These are phyloP conservation scores for Chloromonas sp. DNA, from an alignment of 163 green algal species.

Conservation along the genomic window DNA sequence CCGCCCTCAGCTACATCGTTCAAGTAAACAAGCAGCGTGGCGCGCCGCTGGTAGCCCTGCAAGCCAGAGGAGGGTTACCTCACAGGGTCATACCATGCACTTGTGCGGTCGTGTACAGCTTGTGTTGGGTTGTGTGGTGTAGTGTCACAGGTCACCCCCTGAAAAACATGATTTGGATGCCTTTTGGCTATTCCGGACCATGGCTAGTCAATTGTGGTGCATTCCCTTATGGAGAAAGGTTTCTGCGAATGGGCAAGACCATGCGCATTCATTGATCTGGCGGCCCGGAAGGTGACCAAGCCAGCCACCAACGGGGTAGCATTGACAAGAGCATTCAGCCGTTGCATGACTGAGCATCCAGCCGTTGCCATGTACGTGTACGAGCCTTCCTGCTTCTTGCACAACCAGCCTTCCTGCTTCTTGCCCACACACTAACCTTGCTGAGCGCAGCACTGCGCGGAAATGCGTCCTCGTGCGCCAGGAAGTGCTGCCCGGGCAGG, in stretches of 20 bases:
- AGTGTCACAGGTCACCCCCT: background rate
- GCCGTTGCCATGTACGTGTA: too few relatives aligned
- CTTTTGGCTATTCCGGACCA: too few relatives aligned
- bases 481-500: constrained; percentile 41
- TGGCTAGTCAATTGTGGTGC: background rate
- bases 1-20: constrained; percentile 41
- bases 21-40: constrained; percentile 73
- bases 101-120: background rate
- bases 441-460: background rate
- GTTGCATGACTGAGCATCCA: too few relatives aligned
- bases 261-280: too few relatives aligned
- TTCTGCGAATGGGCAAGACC: background rate
- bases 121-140: background rate
- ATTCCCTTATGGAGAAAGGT: background rate
- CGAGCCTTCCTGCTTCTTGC: too few relatives aligned
- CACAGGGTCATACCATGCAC: background rate
- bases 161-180: background rate
- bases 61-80: constrained; percentile 24
- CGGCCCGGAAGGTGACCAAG: too few relatives aligned
- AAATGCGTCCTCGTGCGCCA: constrained; percentile 41
- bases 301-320: too few relatives aligned
- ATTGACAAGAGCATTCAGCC: too few relatives aligned
- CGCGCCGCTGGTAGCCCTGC: constrained; percentile 69
- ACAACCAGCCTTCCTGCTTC: too few relatives aligned
- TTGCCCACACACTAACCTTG: too few relatives aligned